Base-by-base conservation (phyloP, 2,329 filamentous ascomycete genomes). In the Clathrospora elynae region DNA sequence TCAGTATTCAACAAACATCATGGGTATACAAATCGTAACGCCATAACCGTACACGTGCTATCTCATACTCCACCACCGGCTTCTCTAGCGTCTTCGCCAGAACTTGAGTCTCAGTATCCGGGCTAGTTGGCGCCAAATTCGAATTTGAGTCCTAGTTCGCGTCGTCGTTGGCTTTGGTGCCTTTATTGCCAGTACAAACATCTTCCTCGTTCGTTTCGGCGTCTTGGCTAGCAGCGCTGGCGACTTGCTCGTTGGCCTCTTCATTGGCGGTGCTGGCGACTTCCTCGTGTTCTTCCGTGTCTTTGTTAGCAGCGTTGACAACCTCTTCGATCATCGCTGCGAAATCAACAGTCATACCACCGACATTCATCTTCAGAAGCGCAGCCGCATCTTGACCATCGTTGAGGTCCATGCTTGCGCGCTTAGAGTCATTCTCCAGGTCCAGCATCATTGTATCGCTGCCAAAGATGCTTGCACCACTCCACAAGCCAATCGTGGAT, bases 311-410 rank as follows among this genome's bases (percentile, higher is more conserved):
- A 6, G 43, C 34, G n/a, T 53, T 51, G n/a, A 62, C 64, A 4
- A 69, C 67, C 36, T 66, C 62, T 31, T 69, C 66, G 31, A 71
- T 70, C 57, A 71, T 68, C 10, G 60, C 62, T 10, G 62, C 57
- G 36, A 71, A 64, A 19, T 71, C 66, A 5, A 65, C 57, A 18
- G 55, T 64, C 36, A 66, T 55, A 5, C 59, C 61, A 26, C 59
- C 55, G 11, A 61, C 55, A 12, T 55, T 55, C 47, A 62, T 64
- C 46, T 65, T 64, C 8, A 59, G 49, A 18, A 56, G 33, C 4
- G 49, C 29, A 14, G 54, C 35, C 6, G 46, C 46, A n/a, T 49
- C 49, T 1, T 35, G 31, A 14, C 52, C 44, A 12, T 51, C 39
- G 18, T 39, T 38, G n/a, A 33, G 22, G 1, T 49, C 45, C 12